Evolutionary conservation across 192 early-diverging fungal species (phyloP).

Genomic region (Rhizoclosmatium sp.): DNA sequence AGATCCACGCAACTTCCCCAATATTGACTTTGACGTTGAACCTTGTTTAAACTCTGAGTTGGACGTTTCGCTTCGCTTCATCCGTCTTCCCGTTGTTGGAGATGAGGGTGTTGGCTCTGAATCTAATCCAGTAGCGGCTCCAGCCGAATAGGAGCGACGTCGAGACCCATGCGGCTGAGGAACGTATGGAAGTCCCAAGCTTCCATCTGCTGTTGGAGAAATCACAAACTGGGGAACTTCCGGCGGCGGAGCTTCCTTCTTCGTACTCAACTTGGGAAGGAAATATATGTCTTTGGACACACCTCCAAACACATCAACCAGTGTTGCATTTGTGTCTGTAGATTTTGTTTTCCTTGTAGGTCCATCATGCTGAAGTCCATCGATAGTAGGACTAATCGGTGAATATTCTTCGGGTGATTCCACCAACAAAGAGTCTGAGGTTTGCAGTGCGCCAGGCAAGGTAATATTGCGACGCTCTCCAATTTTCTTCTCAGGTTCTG

Average conservation of each 20-base stretch:
- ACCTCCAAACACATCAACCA: constrained; percentile 10
- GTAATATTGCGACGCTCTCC: not conserved
- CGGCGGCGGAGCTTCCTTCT: not conserved
- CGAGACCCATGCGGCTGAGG: not conserved
- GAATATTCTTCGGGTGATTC: not conserved
- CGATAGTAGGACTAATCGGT: constrained; percentile 13
- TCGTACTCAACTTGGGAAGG: constrained; percentile 9
- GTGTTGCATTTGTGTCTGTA: not conserved
- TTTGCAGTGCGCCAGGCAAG: not conserved
- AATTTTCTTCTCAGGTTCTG: not conserved
- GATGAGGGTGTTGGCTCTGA: not conserved
- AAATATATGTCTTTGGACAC: constrained; percentile 21
- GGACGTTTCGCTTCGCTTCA: not conserved
- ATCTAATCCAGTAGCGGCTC: not conserved
- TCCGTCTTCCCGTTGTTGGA: not conserved
- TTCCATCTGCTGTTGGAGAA: constrained; percentile 8
- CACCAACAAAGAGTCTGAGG: not conserved
- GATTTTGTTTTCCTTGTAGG: not conserved
- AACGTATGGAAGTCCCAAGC: not conserved
- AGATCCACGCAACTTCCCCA: not conserved
- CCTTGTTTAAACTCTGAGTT: not conserved
- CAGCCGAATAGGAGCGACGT: constrained; percentile 29
- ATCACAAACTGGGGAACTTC: constrained; percentile 7
- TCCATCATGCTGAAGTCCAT: not conserved
- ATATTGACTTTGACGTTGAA: not conserved